Base-by-base conservation (phyloP, 225 moss, liverwort and hornwort genomes). In the Marchantia polymorpha region DNA sequence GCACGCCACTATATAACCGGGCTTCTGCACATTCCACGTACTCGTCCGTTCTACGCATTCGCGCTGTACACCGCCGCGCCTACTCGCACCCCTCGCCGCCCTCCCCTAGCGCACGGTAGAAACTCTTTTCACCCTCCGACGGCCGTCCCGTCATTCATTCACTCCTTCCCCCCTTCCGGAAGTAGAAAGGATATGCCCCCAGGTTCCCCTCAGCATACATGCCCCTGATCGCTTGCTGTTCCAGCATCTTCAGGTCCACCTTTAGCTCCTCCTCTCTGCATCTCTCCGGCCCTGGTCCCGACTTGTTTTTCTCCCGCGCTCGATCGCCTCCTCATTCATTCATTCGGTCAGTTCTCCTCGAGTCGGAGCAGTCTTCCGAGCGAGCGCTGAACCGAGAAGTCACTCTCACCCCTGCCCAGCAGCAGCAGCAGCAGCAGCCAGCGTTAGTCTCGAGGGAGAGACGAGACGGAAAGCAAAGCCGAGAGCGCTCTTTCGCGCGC, bases 171-270 rank as follows among this genome's bases (percentile, higher is more conserved):
- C 16, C 30, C 6, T 6, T 12, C 30, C 13, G n/a, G 51, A 72
- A 72, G 26, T 72, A 72, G 72, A 72, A 72, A 72, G 72, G 39
- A 52, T 23, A 72, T 52, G 20, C 69, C 20, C 69, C 69, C 29
- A 39, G 39, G 39, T 39, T 39, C 5, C 39, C 5, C 5, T 30
- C 61, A 17, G 22, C 61, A 7, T 61, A 23, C 61, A 7, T 61
- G 10, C 10, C 6, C 15, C n/a, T n/a, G 16, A 22, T 22, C 23
- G 9, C 17, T 23, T 61, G 61, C n/a, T 61, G 61, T 22, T 61
- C 19, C 22, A 61, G 22, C 39, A 39, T 39, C 39, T 2, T 39
- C 39, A 39, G 39, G 22, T 23, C 61, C 61, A 61, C 61, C 23
- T 23, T 23, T 61, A 61, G n/a, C 61, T 22, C n/a, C n/a, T n/a